Base-by-base conservation (phyloP, 306 rosid genomes). In the Acacia acuminata region DNA sequence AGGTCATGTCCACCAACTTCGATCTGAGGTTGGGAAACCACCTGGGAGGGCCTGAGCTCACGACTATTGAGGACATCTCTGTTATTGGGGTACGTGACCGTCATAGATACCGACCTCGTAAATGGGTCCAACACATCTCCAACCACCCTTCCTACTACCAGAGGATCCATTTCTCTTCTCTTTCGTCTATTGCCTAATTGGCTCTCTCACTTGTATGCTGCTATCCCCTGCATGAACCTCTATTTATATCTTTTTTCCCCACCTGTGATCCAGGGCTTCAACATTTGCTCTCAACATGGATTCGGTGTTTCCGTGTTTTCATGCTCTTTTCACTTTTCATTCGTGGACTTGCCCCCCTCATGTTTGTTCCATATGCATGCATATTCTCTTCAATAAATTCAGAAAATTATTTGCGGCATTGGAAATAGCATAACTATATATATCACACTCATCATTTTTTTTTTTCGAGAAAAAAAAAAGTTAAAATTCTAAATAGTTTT, bases 1-100 rank as follows among this genome's bases (percentile, higher is more conserved):
- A 72, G 60, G 60, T 72, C 76, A 19, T 47, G 11, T 16, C 76
- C 76, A 22, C 76, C 76, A 72, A 72, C 20, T 45, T 72, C 76
- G 15, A 72, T 53, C 61, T 42, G 27, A 3, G 76, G 76, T 4
- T 25, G 76, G n/a, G 34, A 24, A 4, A 45, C 60, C 14, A 45
- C 60, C 10, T 72, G 76, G 7, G 76, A 45, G 22, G 76, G 76
- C 51, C 25, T 72, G 1, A 72, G 43, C 24, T 72, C 76, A 3
- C 60, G 22, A 27, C 76, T 72, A 47, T 72, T 72, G 3, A 72
- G 15, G 12, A 72, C 76, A 0, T 72, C 76, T 47, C 60, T 72
- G 15, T 27, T 47, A 16, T 25, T 47, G 22, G 22, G 14, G 40
- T 72, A 72, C 14, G 48, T 27, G 8, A 72, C 76, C 42, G 61